Base-by-base conservation (phyloP, 164 flowering plant species). In the Vitis labrusca region DNA sequence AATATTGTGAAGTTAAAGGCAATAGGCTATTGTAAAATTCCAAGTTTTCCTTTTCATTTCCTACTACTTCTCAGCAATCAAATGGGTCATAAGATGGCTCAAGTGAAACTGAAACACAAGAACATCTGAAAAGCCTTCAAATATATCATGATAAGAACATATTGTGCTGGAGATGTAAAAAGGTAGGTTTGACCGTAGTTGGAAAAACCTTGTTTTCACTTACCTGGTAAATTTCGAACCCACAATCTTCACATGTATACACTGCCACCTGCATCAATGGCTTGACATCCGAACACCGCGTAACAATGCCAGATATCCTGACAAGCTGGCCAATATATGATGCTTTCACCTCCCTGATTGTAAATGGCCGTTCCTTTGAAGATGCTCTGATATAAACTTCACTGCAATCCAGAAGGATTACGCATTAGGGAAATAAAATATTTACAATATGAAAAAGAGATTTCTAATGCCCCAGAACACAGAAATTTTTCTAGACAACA, bases 171-270 rank as follows among this genome's bases (percentile, higher is more conserved):
- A 3, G 7, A 37, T 37, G 44, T 13, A 14, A 44, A 71, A 14
- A 2, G 53, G 19, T 27, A 54, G 11, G 59, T 53, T 7, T 48
- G 51, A 54, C 9, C 23, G 0, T 50, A 54, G 27, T 56, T 7
- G 10, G 27, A 8, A 37, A 19, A 5, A 3, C 3, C 14, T 3
- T n/a, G 2, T 44, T 27, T 4, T 12, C 27, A 56, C 2, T 61
- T 74, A 93, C 99, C 99, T 93, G 98, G 81, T 96, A 96, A 67
- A 96, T 93, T 80, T 96, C 99, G 82, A 91, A 91, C 56, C 99
- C 98, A 72, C 99, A 96, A 27, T 92, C 97, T 79, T 96, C 99
- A 70, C 99, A 96, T 54, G 99, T 96, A 67, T 96, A 96, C 1
- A 96, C 97, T 70, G 98, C 97, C 9, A 96, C 99, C 74, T 92